phyloP scores from a whole-genome alignment of 768 basidiomycete genomes.

The Pulveroboletus sp. region DNA sequence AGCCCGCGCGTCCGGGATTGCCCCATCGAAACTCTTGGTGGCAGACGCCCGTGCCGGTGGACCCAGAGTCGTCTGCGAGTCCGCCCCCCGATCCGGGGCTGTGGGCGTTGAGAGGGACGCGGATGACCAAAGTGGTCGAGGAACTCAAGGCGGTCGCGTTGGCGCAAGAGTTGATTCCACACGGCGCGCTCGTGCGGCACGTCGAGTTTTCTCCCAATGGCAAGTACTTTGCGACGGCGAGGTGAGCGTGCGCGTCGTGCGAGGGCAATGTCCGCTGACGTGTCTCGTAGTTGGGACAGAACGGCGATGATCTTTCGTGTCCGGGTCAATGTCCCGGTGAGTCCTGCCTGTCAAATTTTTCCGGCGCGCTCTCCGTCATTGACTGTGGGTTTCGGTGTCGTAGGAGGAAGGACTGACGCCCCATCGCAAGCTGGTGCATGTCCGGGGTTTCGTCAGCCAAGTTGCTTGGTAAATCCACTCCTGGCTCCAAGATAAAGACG shows the following conservation, averaged over 20 bases:
- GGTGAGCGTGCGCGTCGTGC: constrained; percentile 25
- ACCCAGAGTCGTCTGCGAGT: constrained; percentile 6
- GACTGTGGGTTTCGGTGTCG: background rate
- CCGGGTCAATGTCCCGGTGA: constrained; percentile 42
- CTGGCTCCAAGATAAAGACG: background rate
- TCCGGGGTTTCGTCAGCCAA: constrained; percentile 49
- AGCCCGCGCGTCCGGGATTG: constrained; percentile 19
- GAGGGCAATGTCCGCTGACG: background rate
- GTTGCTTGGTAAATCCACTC: constrained; percentile 42
- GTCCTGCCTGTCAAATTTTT: constrained; percentile 1
- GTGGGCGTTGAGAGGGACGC: constrained; percentile 33
- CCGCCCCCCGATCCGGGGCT: constrained; percentile 17
- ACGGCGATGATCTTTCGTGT: constrained; percentile 47
- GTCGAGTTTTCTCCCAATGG: constrained; percentile 55
- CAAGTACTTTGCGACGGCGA: constrained; percentile 52
- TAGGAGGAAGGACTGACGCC: constrained; percentile 40
- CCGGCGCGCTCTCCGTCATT: background rate
- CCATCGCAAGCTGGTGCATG: constrained; percentile 47
- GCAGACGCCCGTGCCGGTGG: constrained; percentile 13
- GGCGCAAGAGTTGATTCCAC: constrained; percentile 38
- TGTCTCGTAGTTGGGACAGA: constrained; percentile 40
- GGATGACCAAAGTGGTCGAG: constrained; percentile 38
- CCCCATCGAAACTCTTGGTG: constrained; percentile 28
- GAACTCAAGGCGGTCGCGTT: constrained; percentile 37
- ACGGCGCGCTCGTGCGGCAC: constrained; percentile 50